A percentile compares a stretch with the other conserved stretches of the same genome.
phyloP scores from a whole-genome alignment of 2,329 filamentous ascomycete species.

The Pestalotiopsis sp. region DNA sequence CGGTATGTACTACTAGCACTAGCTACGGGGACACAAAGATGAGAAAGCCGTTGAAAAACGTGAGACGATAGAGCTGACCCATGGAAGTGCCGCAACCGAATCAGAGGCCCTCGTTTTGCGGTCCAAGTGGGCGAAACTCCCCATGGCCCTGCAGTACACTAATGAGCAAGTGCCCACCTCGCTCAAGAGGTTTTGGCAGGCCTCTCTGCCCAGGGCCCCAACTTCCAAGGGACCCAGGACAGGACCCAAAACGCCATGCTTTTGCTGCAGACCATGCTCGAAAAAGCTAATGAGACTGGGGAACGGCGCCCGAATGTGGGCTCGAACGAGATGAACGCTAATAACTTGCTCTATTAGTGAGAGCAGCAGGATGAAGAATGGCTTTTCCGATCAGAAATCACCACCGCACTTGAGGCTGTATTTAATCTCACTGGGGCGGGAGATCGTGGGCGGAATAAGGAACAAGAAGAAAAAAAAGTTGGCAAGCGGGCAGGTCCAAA shows the following conservation, averaged over 20 bases:
- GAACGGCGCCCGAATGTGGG: slow-evolving; percentile 2
- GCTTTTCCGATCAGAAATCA: neutral
- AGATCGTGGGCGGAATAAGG: neutral
- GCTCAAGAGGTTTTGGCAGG: neutral
- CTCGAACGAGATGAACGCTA: neutral
- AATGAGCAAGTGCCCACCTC: neutral
- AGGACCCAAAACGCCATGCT: neutral
- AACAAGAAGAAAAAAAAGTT: neutral
- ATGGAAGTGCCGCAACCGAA: slow-evolving; percentile 4
- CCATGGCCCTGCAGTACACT: neutral
- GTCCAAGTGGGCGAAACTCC: slow-evolving; percentile 4
- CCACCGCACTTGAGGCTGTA: neutral
- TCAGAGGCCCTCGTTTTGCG: neutral
- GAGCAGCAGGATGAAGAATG: neutral
- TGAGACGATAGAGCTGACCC: slow-evolving; percentile 1
- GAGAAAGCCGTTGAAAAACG: slow-evolving; percentile 5
- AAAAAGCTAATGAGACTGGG: slow-evolving; percentile 7
- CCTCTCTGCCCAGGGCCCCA: neutral
- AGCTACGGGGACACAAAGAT: neutral
- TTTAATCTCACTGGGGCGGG: neutral
- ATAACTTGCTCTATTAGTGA: neutral
- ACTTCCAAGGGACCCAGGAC: neutral
- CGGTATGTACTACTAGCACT: neutral
- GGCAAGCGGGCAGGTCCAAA: neutral
- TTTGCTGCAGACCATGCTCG: neutral